phyloP scores from a whole-genome alignment of 2,329 filamentous ascomycete genomes.

The Neobulgaria alba region DNA sequence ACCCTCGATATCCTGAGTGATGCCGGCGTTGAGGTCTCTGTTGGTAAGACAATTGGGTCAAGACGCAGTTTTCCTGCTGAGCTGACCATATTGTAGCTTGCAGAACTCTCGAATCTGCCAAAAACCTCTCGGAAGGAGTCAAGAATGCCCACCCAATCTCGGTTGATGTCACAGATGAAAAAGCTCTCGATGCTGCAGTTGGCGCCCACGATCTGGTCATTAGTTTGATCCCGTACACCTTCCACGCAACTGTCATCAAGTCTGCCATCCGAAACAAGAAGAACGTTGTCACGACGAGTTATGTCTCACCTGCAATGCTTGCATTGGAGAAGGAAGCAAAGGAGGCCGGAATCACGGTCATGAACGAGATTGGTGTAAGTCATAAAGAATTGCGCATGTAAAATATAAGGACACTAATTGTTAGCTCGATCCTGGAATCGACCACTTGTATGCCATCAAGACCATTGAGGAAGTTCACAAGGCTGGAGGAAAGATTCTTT shows the following conservation, averaged over 20 bases:
- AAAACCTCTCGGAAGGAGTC: slow-evolving; percentile 66
- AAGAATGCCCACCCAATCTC: slow-evolving; percentile 67
- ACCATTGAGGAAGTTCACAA: slow-evolving; percentile 83
- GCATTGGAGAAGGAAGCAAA: slow-evolving; percentile 78
- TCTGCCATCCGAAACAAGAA: slow-evolving; percentile 89
- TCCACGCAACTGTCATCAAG: slow-evolving; percentile 85
- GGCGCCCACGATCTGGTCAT: slow-evolving; percentile 73
- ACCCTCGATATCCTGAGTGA: slow-evolving; percentile 50
- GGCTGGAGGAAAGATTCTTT: slow-evolving; percentile 74
- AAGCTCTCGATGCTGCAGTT: slow-evolving; percentile 72
- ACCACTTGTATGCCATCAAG: slow-evolving; percentile 71
- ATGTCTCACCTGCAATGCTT: slow-evolving; percentile 86
- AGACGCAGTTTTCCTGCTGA: slow-evolving; percentile 1
- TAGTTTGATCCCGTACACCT: slow-evolving; percentile 83
- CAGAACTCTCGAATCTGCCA: slow-evolving; percentile 67
- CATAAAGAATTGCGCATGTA: slow-evolving; percentile 30
- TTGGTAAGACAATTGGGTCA: slow-evolving; percentile 35
- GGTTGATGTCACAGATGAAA: slow-evolving; percentile 71
- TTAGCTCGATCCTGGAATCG: slow-evolving; percentile 41
- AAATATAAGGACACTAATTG: too few species aligned
- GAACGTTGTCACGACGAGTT: slow-evolving; percentile 90
- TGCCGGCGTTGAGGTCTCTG: slow-evolving; percentile 47
- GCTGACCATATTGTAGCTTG: slow-evolving; percentile 48
- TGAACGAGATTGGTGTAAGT: slow-evolving; percentile 89
- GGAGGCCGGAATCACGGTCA: slow-evolving; percentile 88